phyloP scores from a whole-genome alignment of 805 yeast genomes.

The Komagataella populi region DNA sequence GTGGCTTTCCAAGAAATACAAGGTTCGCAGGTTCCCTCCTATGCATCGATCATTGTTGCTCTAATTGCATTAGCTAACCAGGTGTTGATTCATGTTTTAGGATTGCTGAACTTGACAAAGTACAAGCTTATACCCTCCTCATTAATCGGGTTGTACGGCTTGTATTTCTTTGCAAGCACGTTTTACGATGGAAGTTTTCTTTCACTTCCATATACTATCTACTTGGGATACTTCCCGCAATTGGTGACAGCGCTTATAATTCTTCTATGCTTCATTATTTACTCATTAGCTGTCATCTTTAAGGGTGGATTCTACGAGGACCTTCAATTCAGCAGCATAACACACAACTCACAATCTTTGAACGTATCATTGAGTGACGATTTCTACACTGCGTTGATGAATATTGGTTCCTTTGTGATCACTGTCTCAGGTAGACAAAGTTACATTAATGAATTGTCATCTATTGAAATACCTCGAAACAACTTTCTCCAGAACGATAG shows the following conservation, averaged over 20 bases:
- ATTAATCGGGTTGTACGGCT: conserved; percentile 37
- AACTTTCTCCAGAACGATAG: conserved; percentile 38
- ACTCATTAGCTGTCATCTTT: conserved; percentile 43
- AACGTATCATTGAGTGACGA: conserved; percentile 40
- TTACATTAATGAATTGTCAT: conserved; percentile 44
- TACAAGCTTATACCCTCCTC: conserved; percentile 55
- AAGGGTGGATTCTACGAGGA: conserved; percentile 25
- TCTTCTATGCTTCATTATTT: conserved; percentile 36
- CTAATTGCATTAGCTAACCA: conserved; percentile 46
- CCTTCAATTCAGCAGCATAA: conserved; percentile 19
- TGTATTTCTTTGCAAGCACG: conserved; percentile 32
- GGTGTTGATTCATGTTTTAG: conserved; percentile 48
- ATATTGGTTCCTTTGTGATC: conserved; percentile 48
- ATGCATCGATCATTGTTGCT: conserved; percentile 36
- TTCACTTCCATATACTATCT: conserved; percentile 39
- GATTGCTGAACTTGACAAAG: conserved; percentile 33
- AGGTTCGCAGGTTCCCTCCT: conserved; percentile 33
- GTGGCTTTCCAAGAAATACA: conserved; percentile 64
- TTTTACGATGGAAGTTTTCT: conserved; percentile 22
- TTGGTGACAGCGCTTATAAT: conserved; percentile 37
- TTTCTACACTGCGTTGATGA: conserved; percentile 47
- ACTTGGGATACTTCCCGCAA: conserved; percentile 57
- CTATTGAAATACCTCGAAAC: conserved; percentile 28
- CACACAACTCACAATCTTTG: conserved; percentile 19
- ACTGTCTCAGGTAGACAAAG: conserved; percentile 57